Evolutionary conservation across 2,329 filamentous ascomycete genomes (phyloP), one percentile per base, ranked within the genome.

Genomic region (Alternaria sp.): DNA sequence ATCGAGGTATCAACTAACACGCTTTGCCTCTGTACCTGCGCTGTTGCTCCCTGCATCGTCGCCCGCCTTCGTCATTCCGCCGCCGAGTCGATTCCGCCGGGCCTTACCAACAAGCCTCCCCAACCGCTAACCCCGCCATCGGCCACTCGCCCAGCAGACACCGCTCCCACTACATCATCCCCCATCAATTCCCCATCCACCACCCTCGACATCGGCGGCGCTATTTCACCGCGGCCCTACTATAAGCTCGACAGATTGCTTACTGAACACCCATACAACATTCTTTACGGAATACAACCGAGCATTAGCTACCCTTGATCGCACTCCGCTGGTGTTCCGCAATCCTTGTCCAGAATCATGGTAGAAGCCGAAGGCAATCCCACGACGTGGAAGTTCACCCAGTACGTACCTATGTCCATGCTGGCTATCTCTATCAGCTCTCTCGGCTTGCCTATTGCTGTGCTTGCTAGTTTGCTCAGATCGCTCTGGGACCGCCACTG

Each of bases 361-460:
- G 93, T 95, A 85, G 93, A 97, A 87, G 90, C 90, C 84, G 93
- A 96, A 84, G 86, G 90, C 82, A 92, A 88, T 85, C 90, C 92
- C 83, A 93, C 93, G 78, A 98, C 93, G 82, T 98, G 94, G 94
- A 98, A 98, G 86, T 98, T 98, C 84, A 98, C 94, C 81, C 94
- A 98, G 93, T 96, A 91, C 81, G 92, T 73, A 54, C 48, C 26
- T 23, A 23, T 44, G n/a, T 17, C 23, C 60, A 8, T 24, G n/a
- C 14, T n/a, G 14, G 33, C 37, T 24, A 10, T 26, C 14, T 21
- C 28, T 33, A 1, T 5, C 13, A 24, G 23, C 26, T 50, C 28
- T 40, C 33, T 13, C 41, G 42, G n/a, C 28, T 34, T 36, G 39
- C 11, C 33, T 23, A 6, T 33, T 33, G 13, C 17, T 21, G n/a